These are phyloP conservation scores for Pichia nanzhaoensis DNA, from an alignment of 805 yeast species.

Conservation along the genomic window DNA sequence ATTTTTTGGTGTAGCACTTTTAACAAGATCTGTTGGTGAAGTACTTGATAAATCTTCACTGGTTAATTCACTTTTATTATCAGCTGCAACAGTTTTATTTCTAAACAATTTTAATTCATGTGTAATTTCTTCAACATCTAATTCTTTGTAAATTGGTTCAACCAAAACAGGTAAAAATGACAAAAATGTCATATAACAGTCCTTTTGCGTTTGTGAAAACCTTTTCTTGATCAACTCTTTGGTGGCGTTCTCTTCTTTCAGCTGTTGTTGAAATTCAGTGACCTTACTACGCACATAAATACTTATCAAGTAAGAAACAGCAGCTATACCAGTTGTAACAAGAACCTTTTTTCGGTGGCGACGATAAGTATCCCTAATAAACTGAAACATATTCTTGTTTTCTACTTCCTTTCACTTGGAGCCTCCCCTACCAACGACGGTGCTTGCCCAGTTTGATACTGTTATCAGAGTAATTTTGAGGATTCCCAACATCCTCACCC, in stretches of 20 bases:
- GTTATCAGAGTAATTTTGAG: no score
- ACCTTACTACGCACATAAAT: slow-evolving; percentile 40
- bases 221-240: slow-evolving; percentile 70
- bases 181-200: slow-evolving; percentile 75
- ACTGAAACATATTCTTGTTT: slow-evolving; percentile 25
- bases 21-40: neutral
- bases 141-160: slow-evolving; percentile 50
- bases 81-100: slow-evolving; percentile 34
- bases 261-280: slow-evolving; percentile 41
- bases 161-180: slow-evolving; percentile 75
- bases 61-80: slow-evolving; percentile 13
- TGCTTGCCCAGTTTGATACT: no score
- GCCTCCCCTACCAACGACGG: no score
- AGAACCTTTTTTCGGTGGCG: slow-evolving; percentile 41
- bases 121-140: slow-evolving; percentile 71
- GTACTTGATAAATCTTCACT: slow-evolving; percentile 15
- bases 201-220: slow-evolving; percentile 87
- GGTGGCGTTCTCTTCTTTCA: slow-evolving; percentile 52
- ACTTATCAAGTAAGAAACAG: slow-evolving; percentile 38
- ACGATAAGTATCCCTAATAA: slow-evolving; percentile 32
- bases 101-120: slow-evolving; percentile 51
- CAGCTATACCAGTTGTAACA: slow-evolving; percentile 37
- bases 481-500: no score
- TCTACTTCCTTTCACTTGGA: slow-evolving; percentile 1
- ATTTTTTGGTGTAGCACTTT: neutral